Evolutionary conservation across 2,329 filamentous ascomycete species (phyloP).

Genomic region (Cladosporium austrohemisphaericum): DNA sequence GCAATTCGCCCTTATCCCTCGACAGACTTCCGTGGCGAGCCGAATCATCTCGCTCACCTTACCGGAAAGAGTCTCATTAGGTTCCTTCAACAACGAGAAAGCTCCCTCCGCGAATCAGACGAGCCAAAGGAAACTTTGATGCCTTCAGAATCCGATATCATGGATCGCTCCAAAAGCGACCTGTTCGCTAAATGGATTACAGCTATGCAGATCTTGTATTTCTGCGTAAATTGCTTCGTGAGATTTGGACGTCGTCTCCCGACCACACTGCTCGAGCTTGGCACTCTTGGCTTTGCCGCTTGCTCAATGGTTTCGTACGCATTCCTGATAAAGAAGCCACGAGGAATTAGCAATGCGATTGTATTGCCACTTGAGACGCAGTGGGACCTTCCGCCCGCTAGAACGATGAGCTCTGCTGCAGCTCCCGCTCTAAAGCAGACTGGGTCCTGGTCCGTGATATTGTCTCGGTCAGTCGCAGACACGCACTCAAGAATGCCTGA

Average conservation of each 20-base stretch:
- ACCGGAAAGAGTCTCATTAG: not conserved
- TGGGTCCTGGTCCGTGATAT: not conserved
- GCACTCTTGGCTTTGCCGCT: constrained; percentile 10
- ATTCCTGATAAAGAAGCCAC: constrained; percentile 13
- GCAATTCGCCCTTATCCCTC: not conserved
- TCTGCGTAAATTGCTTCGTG: constrained; percentile 13
- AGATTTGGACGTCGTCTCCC: not conserved
- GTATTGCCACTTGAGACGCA: not conserved
- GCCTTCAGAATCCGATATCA: constrained; percentile 24
- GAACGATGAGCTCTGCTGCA: no score
- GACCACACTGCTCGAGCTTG: constrained; percentile 17
- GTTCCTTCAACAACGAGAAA: not conserved
- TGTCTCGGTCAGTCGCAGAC: no score
- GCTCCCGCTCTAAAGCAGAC: no score
- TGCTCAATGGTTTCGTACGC: constrained; percentile 15
- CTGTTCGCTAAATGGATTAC: constrained; percentile 30
- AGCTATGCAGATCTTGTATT: constrained; percentile 12
- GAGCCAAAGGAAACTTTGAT: not conserved
- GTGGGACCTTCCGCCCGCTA: not conserved
- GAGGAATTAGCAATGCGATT: not conserved
- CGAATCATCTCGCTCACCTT: no score
- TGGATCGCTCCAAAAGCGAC: constrained; percentile 40
- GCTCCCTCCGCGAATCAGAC: no score
- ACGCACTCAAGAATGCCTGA: no score
- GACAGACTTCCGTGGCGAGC: not conserved